These are phyloP conservation scores for Logfia minima DNA, from an alignment of 129 eudicot genomes.

Conservation along the genomic window DNA sequence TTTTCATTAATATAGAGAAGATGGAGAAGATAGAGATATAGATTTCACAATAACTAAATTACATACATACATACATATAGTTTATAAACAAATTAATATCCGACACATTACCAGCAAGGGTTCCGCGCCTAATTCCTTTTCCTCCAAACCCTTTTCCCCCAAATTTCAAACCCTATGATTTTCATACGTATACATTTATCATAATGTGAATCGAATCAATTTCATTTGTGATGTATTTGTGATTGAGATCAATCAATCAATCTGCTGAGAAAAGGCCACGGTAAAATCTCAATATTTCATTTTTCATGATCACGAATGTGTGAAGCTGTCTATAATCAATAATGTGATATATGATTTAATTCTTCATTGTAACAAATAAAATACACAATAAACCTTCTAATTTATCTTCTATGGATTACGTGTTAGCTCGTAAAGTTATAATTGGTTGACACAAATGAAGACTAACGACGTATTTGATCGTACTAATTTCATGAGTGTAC, in stretches of 20 bases:
- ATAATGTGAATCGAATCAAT: background rate
- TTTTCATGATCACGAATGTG: background rate
- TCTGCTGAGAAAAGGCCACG: conserved; percentile 16
- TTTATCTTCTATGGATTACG: background rate
- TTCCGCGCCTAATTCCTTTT: conserved; percentile 9
- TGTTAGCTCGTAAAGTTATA: background rate
- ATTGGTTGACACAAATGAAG: background rate
- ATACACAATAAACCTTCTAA: background rate
- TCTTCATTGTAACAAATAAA: background rate
- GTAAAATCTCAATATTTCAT: conserved; percentile 16
- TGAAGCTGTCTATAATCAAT: conserved; percentile 20
- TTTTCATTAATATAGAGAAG: no score
- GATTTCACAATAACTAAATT: no score
- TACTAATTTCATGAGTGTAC: no score
- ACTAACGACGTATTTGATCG: no score
- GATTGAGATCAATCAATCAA: conserved; percentile 20
- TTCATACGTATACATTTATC: background rate
- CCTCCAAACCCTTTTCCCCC: conserved; percentile 34
- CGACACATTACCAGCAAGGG: background rate
- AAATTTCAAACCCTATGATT: conserved; percentile 21
- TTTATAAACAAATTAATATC: background rate
- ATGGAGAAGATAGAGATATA: no score
- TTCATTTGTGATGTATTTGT: background rate
- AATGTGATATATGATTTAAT: background rate
- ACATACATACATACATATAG: no score